Base-by-base conservation (phyloP, 108 stramenopile species). In the Bacterosira constricta region DNA sequence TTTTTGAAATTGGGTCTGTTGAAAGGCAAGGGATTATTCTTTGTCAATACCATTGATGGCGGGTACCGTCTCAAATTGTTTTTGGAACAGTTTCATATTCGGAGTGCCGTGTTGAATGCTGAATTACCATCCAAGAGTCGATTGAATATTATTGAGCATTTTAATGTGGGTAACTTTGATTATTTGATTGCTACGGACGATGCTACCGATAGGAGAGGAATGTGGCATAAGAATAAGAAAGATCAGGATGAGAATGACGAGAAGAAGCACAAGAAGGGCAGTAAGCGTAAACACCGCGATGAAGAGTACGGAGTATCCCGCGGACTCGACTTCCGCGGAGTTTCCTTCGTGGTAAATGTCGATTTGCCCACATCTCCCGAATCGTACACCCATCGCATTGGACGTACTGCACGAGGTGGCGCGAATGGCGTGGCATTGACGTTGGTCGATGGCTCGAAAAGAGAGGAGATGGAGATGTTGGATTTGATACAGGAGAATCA, bases 131-230 rank as follows among this genome's bases (percentile, higher is more conserved):
- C 96, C 51, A 92, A 88, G 70, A 93, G 94, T 73, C 89, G 99
- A 26, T 63, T 93, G 46, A 96, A 97, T 83, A 96, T 97, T 55
- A 88, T 98, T 51, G 94, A 97, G 77, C 93, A 98, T 61, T 99
- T 92, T 82, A 98, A 99, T 72, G 88, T 96, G 35, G 99, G 98
- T n/a, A 94, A 98, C 63, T 99, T 98, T 79, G 99, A 99, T 57
- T 97, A 96, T 71, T 81, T 99, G 47, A 97, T 99, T 68, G 97
- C 96, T 3, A 99, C 99, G 4, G 98, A 98, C 55, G 87, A 87
- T 65, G 88, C 89, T 66, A 88, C 93, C 1, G 92, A 86, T 70
- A 61, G 50, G 44, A 66, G 46, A 37, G 44, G 51, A 66, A 80
- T 42, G 85, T 30, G 10, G 85, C 80, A 17, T 67, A 61, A 11